A percentile compares a stretch with the other conserved stretches of the same genome.
Evolutionary conservation across 2,329 filamentous ascomycete genomes (phyloP).

Genomic region (Ophiocordyceps australis): DNA sequence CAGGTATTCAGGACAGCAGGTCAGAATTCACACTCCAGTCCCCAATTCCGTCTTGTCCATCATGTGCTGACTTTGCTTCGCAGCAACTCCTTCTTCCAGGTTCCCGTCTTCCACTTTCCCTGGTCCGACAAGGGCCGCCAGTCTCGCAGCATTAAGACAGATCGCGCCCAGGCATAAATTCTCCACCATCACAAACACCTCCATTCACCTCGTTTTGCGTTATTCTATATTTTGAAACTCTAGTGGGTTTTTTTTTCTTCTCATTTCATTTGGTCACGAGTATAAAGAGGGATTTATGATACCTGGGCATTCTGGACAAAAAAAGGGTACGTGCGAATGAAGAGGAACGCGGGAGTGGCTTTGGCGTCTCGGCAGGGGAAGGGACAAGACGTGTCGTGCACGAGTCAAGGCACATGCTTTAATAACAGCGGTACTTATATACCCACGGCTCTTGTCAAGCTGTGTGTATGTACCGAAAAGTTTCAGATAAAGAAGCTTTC

Average conservation of each 20-base stretch:
- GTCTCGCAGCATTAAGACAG: constrained; percentile 26
- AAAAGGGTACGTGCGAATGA: too few species aligned
- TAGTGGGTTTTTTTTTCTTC: background rate
- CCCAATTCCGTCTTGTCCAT: constrained; percentile 1
- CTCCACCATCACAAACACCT: too few species aligned
- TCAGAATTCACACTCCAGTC: constrained; percentile 14
- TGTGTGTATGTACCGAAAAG: too few species aligned
- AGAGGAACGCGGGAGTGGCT: too few species aligned
- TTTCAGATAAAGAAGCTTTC: too few species aligned
- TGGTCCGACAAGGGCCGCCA: constrained; percentile 69
- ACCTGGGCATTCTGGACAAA: too few species aligned
- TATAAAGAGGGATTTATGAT: background rate
- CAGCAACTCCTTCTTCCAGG: constrained; percentile 76
- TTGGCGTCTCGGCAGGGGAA: too few species aligned
- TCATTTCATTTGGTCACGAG: background rate
- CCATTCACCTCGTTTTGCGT: background rate
- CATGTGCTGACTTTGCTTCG: constrained; percentile 16
- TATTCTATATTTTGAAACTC: too few species aligned
- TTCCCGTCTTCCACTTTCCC: constrained; percentile 86
- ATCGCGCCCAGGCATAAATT: constrained; percentile 7
- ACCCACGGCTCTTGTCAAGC: too few species aligned
- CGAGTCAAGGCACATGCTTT: too few species aligned
- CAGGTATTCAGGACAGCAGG: constrained; percentile 60
- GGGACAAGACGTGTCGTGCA: too few species aligned
- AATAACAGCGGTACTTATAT: too few species aligned